Evolutionary conservation across 805 yeast genomes (phyloP), one percentile per base, ranked within the genome.

Genomic region (Starmerella sp.): DNA sequence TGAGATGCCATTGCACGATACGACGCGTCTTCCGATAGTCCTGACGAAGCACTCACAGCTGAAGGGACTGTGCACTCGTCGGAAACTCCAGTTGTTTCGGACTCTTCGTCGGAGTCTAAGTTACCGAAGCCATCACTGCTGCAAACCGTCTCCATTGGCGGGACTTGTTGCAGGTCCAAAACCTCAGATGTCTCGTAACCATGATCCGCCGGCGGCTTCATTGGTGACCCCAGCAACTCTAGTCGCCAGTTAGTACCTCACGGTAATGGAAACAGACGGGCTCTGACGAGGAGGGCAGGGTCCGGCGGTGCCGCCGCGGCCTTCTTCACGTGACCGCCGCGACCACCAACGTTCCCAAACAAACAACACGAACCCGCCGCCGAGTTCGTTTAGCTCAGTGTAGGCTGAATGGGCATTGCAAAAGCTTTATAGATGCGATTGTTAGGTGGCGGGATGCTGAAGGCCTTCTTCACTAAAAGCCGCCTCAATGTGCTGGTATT

Each of bases 101-200:
- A 34, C 28, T 47, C 50, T 31, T 47, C 50, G 32, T 47, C 50
- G 13, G 50, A 47, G 4, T 47, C 50, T 17, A 47, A 22, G 32
- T 35, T 47, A 4, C 35, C 50, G 13, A 35, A 9, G 41, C 32
- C 15, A 13, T 47, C 50, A 32, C 17, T 36, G 35, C 41, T 36
- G 28, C 32, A 10, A 6, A 47, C 41, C 17, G 31, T 34, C 32
- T 47, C 50, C 50, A 47, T 47, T 17, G 15, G 32, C 31, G 50
- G 50, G 6, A 47, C 41, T 28, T 47, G 31, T 6, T 28, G 39
- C 39, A 47, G 42, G 22, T 47, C 41, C 32, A 47, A 5, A 30
- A 35, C 17, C 15, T 34, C 50, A n/a, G 29, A 13, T 5, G 37
- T 37, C 14, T 22, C 41, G 15, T 9, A 37, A 37, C 8, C 41